Conservation (phyloP, 768 basidiomycete species). For the Termitomyces heimii region DNA sequence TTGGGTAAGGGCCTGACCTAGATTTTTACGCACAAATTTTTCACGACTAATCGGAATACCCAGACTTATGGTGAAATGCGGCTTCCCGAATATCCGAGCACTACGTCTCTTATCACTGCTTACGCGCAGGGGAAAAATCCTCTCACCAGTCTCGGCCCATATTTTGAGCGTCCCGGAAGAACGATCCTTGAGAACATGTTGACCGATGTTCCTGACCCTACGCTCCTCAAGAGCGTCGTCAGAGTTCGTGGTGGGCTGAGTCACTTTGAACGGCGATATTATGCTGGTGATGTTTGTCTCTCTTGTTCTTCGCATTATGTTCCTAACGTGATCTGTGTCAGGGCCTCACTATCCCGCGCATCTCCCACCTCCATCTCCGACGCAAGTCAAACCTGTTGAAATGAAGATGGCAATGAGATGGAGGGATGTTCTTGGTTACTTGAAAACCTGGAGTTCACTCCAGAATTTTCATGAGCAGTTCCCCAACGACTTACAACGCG, state of each 20-base stretch:
- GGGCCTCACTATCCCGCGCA: constrained; percentile 11
- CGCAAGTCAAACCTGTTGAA: constrained; percentile 36
- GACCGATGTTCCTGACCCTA: constrained; percentile 58
- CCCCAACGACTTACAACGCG: constrained; percentile 44
- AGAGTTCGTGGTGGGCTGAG: constrained; percentile 25
- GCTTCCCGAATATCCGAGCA: constrained; percentile 51
- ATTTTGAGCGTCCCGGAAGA: constrained; percentile 81
- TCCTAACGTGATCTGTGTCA: neutral
- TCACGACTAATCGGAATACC: neutral
- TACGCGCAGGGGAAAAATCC: constrained; percentile 60
- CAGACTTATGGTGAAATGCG: constrained; percentile 69
- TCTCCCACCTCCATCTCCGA: constrained; percentile 15
- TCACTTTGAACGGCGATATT: constrained; percentile 49
- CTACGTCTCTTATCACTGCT: constrained; percentile 51
- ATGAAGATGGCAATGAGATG: constrained; percentile 57
- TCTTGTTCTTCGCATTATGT: neutral
- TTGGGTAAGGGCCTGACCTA: constrained; percentile 45
- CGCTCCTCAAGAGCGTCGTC: constrained; percentile 17
- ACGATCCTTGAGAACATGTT: constrained; percentile 69
- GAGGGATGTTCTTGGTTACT: constrained; percentile 60
- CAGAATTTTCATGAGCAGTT: constrained; percentile 60
- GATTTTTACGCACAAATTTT: neutral
- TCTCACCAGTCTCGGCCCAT: constrained; percentile 51
- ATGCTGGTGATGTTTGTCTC: constrained; percentile 38
- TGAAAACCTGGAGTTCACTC: constrained; percentile 66